A percentile compares a stretch with the other conserved stretches of the same genome.
These are phyloP conservation scores for Pyrenochaeta sp. DNA, from an alignment of 2,329 filamentous ascomycete species.

Conservation along the genomic window DNA sequence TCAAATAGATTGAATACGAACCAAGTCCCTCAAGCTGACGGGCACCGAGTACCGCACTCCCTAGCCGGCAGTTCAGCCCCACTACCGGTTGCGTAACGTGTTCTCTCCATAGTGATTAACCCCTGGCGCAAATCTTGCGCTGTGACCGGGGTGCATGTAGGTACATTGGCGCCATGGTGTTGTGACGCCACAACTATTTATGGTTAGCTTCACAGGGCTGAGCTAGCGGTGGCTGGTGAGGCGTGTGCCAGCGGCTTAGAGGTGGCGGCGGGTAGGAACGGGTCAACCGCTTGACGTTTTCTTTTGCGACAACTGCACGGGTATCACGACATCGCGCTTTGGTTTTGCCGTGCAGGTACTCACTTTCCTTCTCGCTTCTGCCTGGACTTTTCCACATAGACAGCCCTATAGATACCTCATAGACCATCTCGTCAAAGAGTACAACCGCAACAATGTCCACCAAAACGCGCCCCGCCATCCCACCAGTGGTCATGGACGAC, in stretches of 20 bases:
- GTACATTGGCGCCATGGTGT: not conserved
- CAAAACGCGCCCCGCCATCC: slow-evolving; percentile 59
- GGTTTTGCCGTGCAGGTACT: not conserved
- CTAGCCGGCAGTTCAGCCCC: slow-evolving; percentile 4
- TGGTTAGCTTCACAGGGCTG: slow-evolving; percentile 10
- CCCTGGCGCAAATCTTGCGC: not conserved
- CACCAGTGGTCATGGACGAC: slow-evolving; percentile 67
- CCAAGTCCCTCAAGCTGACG: not conserved
- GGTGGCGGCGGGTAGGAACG: slow-evolving; percentile 25
- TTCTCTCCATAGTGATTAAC: not conserved
- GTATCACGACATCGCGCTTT: slow-evolving; percentile 11
- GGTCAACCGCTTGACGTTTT: slow-evolving; percentile 22
- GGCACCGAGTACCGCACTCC: not conserved
- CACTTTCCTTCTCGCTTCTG: not conserved
- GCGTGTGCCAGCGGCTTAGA: slow-evolving; percentile 3
- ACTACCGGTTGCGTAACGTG: slow-evolving; percentile 7
- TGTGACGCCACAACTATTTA: not conserved
- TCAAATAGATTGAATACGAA: slow-evolving; percentile 4
- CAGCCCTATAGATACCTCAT: not conserved
- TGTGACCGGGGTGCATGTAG: not conserved
- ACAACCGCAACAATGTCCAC: slow-evolving; percentile 53
- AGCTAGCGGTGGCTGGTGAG: slow-evolving; percentile 13
- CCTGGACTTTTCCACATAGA: not conserved
- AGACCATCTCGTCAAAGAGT: not conserved
- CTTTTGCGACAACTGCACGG: slow-evolving; percentile 17